Base-by-base conservation (phyloP, 116 monocot genomes). In the Cymodocea nodosa region DNA sequence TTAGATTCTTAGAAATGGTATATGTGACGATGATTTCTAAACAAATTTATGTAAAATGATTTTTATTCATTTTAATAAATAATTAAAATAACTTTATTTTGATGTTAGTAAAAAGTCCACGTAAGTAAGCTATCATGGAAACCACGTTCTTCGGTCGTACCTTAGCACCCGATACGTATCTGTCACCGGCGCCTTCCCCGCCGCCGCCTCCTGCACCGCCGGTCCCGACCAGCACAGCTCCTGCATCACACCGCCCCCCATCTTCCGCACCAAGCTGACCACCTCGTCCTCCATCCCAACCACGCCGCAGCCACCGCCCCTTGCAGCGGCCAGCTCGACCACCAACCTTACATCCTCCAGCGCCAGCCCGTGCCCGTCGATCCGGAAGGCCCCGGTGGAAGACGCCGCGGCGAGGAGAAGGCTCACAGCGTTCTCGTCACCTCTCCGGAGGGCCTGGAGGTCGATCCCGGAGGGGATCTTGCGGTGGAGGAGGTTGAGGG, bases 311-410 rank as follows among this genome's bases (percentile, higher is more conserved):
- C 30, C 50, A 15, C 65, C 15, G 6, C 35, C 20, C 3, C 55
- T 34, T 22, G 23, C 52, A 0, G 34, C 18, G n/a, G 58, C 77
- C 36, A 48, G 63, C 65, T 69, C 71, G 6, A 74, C 56, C 54
- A 56, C 63, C 48, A 16, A 18, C 22, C 66, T 35, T 25, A 78
- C 66, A 52, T 78, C 79, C 65, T 65, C 71, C 70, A 3, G 36
- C 16, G 16, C 40, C 51, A 76, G 49, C 20, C 68, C 67, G 63
- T 68, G 66, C 14, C 71, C 68, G 15, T 72, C 72, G 16, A 84
- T 64, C 23, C 69, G 50, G 51, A 84, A 71, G 22, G 62, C 77
- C 22, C 80, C 84, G 15, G 20, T 18, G n/a, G 48, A 67, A 5
- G 9, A 25, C 18, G 71, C 75, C 0, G 78, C 56, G 11, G 66